Evolutionary conservation across 1,139 yeast genomes (phyloP), one percentile per base, ranked within the genome.

Genomic region (Debaryomycetaceae sp.): DNA sequence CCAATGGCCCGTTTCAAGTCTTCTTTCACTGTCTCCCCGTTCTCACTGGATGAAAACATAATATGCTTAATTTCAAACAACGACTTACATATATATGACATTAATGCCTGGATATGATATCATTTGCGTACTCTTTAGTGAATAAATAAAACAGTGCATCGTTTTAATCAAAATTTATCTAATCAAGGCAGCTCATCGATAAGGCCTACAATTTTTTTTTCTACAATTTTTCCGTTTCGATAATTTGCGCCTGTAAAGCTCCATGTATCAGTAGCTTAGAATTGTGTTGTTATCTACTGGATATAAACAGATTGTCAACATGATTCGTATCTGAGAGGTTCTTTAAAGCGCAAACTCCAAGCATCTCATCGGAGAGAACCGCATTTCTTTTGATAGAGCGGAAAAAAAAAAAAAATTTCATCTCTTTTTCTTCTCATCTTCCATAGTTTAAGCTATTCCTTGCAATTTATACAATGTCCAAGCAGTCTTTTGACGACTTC

Each of bases 401-500:
- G 26, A 3, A 3, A n/a, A 22, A 22, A 22, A 22, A 22, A 22
- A 22, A 22, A 22, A 22, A 22, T 22, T 22, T 22, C 26, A 22
- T 11, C 4, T 22, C 7, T 8, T 8, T 22, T n/a, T n/a, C n/a
- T n/a, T 22, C 11, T 22, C 26, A 22, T 11, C 26, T 8, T 22
- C 11, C 26, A 22, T 22, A 8, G 7, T 22, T 22, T 3, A 22
- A 22, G 26, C 11, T 22, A 22, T 22, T 22, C 22, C 15, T 8
- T 30, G 17, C 9, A 8, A 30, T 8, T 31, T 6, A 26, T 30
- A 39, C 17, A 40, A 61, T 61, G 65, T 58, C 65, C 32, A 59
- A 59, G 43, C 59, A 59, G 46, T 59, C 65, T 33, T 61, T 61
- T 47, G 67, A 63, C 44, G 67, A 63, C 46, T 63, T 63, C 50